Evolutionary conservation across 768 basidiomycete species (phyloP).

Genomic region (Boletus fagicola): DNA sequence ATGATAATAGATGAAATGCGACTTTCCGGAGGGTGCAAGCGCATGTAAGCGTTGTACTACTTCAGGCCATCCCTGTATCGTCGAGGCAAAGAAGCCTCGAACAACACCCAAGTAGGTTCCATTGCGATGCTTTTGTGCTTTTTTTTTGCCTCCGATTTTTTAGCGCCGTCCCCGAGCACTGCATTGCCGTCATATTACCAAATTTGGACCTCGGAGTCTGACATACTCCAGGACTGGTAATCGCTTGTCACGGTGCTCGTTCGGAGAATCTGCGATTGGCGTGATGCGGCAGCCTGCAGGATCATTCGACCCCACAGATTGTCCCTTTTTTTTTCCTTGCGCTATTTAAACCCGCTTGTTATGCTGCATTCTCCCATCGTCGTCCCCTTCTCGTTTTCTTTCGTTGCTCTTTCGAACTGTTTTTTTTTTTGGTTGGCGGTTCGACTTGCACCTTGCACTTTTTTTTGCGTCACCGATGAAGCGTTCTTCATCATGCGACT

Average conservation of each 20-base stretch:
- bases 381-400: not conserved
- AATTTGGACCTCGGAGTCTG: slow-evolving; percentile 26
- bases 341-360: slow-evolving; percentile 23
- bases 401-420: not conserved
- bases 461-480: slow-evolving; percentile 9
- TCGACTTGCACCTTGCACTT: not conserved
- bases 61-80: slow-evolving; percentile 74
- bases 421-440: not conserved
- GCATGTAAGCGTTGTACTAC: slow-evolving; percentile 77
- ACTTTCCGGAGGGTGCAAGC: slow-evolving; percentile 67
- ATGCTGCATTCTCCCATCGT: not conserved
- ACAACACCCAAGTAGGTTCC: slow-evolving; percentile 79
- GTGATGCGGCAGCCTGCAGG: slow-evolving; percentile 9
- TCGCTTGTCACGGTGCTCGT: slow-evolving; percentile 8
- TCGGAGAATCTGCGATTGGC: slow-evolving; percentile 16
- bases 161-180: slow-evolving; percentile 16
- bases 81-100: slow-evolving; percentile 78
- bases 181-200: slow-evolving; percentile 26
- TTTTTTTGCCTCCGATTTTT: slow-evolving; percentile 1
- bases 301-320: not conserved
- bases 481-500: slow-evolving; percentile 20
- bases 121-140: slow-evolving; percentile 16
- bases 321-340: not conserved
- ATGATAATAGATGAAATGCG: slow-evolving; percentile 74
- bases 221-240: slow-evolving; percentile 20